Percentiles rank a stretch among this genome's conserved stretches.
phyloP scores from a whole-genome alignment of 2,329 filamentous ascomycete genomes.

The Alternaria arbusti region DNA sequence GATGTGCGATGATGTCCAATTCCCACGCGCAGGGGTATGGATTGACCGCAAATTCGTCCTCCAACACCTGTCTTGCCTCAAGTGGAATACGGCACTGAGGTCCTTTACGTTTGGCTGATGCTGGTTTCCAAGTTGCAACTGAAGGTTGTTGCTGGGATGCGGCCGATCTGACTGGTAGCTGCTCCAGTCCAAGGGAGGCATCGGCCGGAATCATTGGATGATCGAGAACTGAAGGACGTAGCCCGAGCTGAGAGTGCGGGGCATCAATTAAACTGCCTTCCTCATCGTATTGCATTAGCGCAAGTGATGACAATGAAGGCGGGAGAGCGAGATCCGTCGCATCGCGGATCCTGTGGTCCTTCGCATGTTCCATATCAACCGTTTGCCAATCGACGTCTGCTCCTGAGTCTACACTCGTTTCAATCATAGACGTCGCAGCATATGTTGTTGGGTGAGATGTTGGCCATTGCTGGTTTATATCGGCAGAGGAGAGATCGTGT shows the following conservation, averaged over 20 bases:
- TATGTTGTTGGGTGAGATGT: not conserved
- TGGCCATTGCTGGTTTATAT: constrained; percentile 5
- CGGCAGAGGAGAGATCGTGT: not conserved
- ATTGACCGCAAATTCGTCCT: constrained; percentile 44
- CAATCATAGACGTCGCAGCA: not conserved
- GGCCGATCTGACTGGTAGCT: not conserved
- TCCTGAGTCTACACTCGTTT: not conserved
- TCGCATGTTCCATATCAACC: not conserved
- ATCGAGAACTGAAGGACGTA: not conserved
- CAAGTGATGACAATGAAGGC: constrained; percentile 8
- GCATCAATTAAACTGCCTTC: not conserved
- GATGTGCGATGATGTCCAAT: constrained; percentile 46
- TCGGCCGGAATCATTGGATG: not conserved
- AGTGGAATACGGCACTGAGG: constrained; percentile 39
- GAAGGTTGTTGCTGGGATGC: constrained; percentile 18
- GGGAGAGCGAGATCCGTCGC: not conserved
- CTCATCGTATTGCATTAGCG: not conserved
- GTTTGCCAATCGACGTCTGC: not conserved
- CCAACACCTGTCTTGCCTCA: constrained; percentile 42
- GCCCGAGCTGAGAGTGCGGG: not conserved
- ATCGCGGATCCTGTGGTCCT: not conserved
- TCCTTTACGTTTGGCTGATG: constrained; percentile 43
- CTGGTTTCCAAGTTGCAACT: constrained; percentile 33
- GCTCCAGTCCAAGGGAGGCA: not conserved
- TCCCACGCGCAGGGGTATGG: constrained; percentile 46